A percentile compares a stretch with the other conserved stretches of the same genome.
Evolutionary conservation across 108 stramenopile species (phyloP).

Genomic region (Cyclotella sp.): DNA sequence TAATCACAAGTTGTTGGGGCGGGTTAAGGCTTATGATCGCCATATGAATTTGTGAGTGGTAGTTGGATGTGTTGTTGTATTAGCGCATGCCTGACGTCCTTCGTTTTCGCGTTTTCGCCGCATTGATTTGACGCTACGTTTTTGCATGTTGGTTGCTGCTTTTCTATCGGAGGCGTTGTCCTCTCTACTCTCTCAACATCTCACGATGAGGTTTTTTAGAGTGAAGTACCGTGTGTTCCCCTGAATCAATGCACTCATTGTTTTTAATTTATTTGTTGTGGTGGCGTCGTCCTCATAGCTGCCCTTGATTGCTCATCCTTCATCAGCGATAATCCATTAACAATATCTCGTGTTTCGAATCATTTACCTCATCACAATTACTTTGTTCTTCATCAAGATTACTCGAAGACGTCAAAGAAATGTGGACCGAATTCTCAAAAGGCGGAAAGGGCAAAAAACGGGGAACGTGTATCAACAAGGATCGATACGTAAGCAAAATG

Average conservation of each 20-base stretch:
- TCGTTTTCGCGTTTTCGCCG: not conserved
- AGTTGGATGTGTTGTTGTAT: conserved; percentile 34
- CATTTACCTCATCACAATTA: not conserved
- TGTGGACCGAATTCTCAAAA: conserved; percentile 98
- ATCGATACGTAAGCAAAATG: conserved; percentile 98
- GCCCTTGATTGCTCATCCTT: too few relatives aligned
- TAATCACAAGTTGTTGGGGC: conserved; percentile 97
- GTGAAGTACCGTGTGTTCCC: too few relatives aligned
- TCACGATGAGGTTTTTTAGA: too few relatives aligned
- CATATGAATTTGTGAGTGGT: conserved; percentile 90
- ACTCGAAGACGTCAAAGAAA: conserved; percentile 98
- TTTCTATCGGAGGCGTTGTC: too few relatives aligned
- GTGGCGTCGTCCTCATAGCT: too few relatives aligned
- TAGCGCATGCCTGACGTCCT: conserved; percentile 17
- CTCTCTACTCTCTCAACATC: too few relatives aligned
- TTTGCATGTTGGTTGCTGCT: not conserved
- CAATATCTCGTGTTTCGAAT: not conserved
- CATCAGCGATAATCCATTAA: not conserved
- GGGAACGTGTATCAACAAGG: conserved; percentile 93
- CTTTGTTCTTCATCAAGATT: conserved; percentile 67
- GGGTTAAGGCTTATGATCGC: conserved; percentile 97
- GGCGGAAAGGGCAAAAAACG: conserved; percentile 90
- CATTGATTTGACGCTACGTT: not conserved
- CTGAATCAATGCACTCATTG: too few relatives aligned
- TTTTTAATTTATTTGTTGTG: too few relatives aligned